Percentiles rank a stretch among this genome's conserved stretches.
Evolutionary conservation across 208 protist genomes (phyloP).

Genomic region (Trypanosoma avium): DNA sequence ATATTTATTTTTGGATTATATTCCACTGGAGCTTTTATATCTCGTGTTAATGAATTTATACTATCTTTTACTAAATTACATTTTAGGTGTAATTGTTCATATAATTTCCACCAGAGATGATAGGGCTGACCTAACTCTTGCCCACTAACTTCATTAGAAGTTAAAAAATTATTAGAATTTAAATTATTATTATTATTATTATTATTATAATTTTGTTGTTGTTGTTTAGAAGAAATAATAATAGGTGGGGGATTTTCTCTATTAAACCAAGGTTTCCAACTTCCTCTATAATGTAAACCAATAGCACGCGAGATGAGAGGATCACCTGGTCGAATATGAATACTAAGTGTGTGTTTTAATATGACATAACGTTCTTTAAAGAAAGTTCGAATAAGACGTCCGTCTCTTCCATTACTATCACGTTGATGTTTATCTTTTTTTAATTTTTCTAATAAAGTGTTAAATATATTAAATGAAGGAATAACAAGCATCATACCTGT

Average conservation of each 20-base stretch:
- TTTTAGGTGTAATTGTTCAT: constrained; percentile 16
- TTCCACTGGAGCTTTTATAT: neutral
- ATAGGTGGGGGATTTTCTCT: constrained; percentile 8
- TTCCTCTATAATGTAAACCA: constrained; percentile 23
- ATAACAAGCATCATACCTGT: constrained; percentile 26
- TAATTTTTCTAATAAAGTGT: neutral
- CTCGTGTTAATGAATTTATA: neutral
- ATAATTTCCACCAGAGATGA: constrained; percentile 20
- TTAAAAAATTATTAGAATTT: too few species aligned
- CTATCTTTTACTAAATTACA: constrained; percentile 3
- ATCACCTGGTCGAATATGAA: constrained; percentile 9
- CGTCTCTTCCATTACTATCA: constrained; percentile 9
- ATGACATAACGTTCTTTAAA: constrained; percentile 20
- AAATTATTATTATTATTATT: too few species aligned
- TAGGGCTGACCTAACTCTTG: constrained; percentile 19
- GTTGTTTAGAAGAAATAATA: too few species aligned
- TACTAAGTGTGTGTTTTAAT: constrained; percentile 6
- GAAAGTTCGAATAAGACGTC: constrained; percentile 9
- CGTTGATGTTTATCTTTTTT: neutral
- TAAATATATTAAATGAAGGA: constrained; percentile 12
- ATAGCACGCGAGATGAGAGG: neutral
- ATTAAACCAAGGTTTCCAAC: constrained; percentile 25
- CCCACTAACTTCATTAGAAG: too few species aligned
- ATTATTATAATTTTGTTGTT: too few species aligned
- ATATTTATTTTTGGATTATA: constrained; percentile 13